Evolutionary conservation across 2,329 filamentous ascomycete genomes (phyloP).

Genomic region (Botrytis porri): DNA sequence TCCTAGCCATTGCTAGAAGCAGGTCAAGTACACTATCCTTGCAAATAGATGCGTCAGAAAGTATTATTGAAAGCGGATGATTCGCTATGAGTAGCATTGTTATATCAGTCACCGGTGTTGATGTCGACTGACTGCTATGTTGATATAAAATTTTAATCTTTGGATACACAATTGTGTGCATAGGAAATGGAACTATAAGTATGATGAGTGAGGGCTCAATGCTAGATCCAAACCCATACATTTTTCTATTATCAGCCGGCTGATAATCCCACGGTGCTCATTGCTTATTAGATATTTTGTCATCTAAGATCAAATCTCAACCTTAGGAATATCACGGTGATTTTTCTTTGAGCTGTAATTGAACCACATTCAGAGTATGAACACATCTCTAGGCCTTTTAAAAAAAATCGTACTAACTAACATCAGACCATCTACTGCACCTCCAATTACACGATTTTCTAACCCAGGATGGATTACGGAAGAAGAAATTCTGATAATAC

Average conservation of each 20-base stretch:
- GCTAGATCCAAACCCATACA: background rate
- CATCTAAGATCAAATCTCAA: background rate
- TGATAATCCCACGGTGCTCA: background rate
- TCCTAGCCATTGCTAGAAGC: background rate
- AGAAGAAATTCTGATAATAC: constrained; percentile 5
- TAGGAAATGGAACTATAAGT: background rate
- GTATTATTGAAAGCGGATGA: background rate
- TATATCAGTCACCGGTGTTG: background rate
- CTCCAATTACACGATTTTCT: background rate
- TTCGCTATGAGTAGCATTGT: background rate
- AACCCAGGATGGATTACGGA: background rate
- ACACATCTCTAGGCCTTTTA: background rate
- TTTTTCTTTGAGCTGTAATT: background rate
- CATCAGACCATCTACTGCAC: background rate
- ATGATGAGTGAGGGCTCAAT: background rate
- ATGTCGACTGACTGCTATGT: background rate
- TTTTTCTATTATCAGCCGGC: background rate
- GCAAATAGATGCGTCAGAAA: background rate
- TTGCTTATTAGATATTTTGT: background rate
- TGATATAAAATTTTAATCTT: background rate
- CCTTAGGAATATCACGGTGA: background rate
- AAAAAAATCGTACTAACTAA: background rate
- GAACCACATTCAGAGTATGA: background rate
- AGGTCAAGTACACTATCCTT: background rate
- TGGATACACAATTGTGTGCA: background rate